Base-by-base conservation (phyloP, 2,329 filamentous ascomycete species). In the Penicillium sp. region DNA sequence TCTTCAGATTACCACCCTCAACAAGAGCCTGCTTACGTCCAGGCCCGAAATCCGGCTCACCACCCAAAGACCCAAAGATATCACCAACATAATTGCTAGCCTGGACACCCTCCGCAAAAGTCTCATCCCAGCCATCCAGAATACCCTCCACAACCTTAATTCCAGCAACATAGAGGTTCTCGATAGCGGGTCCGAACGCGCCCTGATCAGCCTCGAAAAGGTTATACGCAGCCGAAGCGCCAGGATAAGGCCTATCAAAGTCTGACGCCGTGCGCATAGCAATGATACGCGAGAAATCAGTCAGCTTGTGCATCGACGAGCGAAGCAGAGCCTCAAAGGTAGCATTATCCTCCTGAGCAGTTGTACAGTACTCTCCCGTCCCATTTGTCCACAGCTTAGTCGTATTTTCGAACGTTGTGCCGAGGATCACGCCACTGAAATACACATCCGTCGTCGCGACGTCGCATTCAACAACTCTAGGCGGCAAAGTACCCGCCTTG, bases 261-360 rank as follows among this genome's bases (percentile, higher is more conserved):
- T 89, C 81, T 9, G 82, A 85, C 1, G 78, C 83, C 61, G 83
- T 82, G 25, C 86, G 78, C 77, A 88, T 81, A 50, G 88, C 68
- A 46, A 89, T 83, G 54, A 86, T 77, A 3, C 86, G 78, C 4
- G 74, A 67, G 66, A 86, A 89, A 64, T 89, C 86, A 3, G 84
- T 78, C 4, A 81, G 61, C 2, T 79, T 77, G 54, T 75, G 73
- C 18, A 79, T 68, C 0, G 82, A 79, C 1, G 77, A 78, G 11
- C 86, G 78, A 16, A 87, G 67, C 25, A 89, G 71, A 4, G 80
- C 84, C 58, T 86, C 83, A 1, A 88, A 77, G 0, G 79, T 80
- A 0, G 84, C 86, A 59, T 84, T 87, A 63, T 89, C 86, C 66
- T 89, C 86, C 65, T 88, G 85, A 0, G 84, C 84, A 1, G 79